Evolutionary conservation across 768 basidiomycete species (phyloP).

Genomic region (Mycena sanguinolenta): DNA sequence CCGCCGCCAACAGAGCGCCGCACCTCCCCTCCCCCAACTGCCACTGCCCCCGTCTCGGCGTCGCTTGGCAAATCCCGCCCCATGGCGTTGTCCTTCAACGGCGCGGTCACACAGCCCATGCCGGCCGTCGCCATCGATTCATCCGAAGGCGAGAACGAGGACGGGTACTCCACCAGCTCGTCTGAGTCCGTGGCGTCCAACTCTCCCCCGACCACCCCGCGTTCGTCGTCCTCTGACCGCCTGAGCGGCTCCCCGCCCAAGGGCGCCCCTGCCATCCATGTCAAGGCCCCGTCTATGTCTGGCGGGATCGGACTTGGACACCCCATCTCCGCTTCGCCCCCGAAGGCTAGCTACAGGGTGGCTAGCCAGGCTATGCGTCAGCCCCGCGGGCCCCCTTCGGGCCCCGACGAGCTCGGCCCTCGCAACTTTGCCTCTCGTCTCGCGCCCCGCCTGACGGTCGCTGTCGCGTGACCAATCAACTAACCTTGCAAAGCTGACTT

Average conservation of each 20-base stretch:
- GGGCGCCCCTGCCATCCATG: slow-evolving; percentile 59
- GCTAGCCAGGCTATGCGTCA: slow-evolving; percentile 84
- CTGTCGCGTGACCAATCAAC: slow-evolving; percentile 6
- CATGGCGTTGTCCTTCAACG: slow-evolving; percentile 73
- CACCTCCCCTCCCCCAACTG: slow-evolving; percentile 58
- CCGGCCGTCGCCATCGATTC: slow-evolving; percentile 70
- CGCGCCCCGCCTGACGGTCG: neutral
- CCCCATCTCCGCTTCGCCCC: slow-evolving; percentile 56
- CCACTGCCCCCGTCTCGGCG: slow-evolving; percentile 37
- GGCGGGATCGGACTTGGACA: slow-evolving; percentile 88
- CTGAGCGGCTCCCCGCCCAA: slow-evolving; percentile 83
- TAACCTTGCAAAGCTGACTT: neutral
- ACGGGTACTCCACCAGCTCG: slow-evolving; percentile 73
- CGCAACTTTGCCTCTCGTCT: slow-evolving; percentile 91
- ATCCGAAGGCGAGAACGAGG: slow-evolving; percentile 68
- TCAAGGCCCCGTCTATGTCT: slow-evolving; percentile 85
- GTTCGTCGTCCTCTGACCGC: slow-evolving; percentile 74
- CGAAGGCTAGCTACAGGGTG: slow-evolving; percentile 65
- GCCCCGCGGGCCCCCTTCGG: slow-evolving; percentile 89
- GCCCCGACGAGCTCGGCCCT: slow-evolving; percentile 88
- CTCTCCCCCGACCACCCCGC: slow-evolving; percentile 84
- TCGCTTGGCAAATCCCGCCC: slow-evolving; percentile 65
- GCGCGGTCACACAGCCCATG: slow-evolving; percentile 62
- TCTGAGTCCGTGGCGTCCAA: slow-evolving; percentile 62
- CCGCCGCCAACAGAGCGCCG: slow-evolving; percentile 73